Base-by-base conservation (phyloP, 352 stramenopile genomes). In the Blastocystis sp. region DNA sequence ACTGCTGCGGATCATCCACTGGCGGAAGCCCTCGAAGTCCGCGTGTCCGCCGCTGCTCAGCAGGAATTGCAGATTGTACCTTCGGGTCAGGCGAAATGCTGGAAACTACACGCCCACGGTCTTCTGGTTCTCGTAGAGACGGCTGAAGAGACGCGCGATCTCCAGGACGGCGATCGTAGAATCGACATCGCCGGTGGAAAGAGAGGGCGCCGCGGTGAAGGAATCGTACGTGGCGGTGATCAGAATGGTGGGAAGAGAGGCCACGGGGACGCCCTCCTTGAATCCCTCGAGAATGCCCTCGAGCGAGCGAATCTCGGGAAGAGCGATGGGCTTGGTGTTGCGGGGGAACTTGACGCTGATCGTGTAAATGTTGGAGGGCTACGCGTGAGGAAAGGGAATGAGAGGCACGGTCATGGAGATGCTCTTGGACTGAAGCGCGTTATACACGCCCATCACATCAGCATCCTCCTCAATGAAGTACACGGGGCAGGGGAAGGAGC, bases 21-120 rank as follows among this genome's bases (percentile, higher is more conserved):
- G 77, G 38, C 77, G 62, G 38, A 76, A 87, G 57, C 77, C 77
- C n/a, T 87, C 77, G 57, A 52, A 77, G 57, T 87, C 77, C 59
- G 70, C 19, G 40, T 77, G 62, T 0, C 57, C 61, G 10, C 77
- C 77, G 34, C 65, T 68, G 52, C 62, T 87, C 14, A 87, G 77
- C 43, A 87, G 62, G 65, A 87, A 87, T 21, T 71, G 42, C 1
- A 87, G 52, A 43, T 87, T 87, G 6, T 24, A 76, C 7, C 62
- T 87, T 21, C 10, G n/a, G 21, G 28, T 24, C 4, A 48, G 45
- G 17, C 1, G 14, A 76, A 4, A n/a, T 7, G 17, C 3, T 34
- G 9, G 3, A 24, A 24, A 40, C 11, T 76, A 87, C 65, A 79
- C 43, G 14, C 77, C 77, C 42, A 62, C 65, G 2, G 62, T 87